Evolutionary conservation across 192 early-diverging fungal species (phyloP).

Genomic region (Podila clonocystis): DNA sequence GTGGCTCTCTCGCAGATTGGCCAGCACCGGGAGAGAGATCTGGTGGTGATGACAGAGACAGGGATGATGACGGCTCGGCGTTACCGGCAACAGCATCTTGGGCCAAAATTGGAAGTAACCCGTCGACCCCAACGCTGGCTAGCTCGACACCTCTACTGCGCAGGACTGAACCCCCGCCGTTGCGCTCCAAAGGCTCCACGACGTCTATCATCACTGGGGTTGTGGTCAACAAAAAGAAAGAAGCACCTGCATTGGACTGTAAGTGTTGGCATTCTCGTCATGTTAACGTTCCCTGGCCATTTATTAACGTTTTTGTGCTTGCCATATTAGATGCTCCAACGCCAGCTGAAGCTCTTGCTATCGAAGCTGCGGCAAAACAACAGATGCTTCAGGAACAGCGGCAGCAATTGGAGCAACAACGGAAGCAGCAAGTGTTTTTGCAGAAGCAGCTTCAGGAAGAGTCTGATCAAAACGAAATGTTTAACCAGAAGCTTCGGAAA

Average conservation of each 20-base stretch:
- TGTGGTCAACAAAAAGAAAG: constrained; percentile 43
- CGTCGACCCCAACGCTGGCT: constrained; percentile 37
- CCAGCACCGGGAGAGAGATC: constrained; percentile 44
- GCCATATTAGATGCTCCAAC: constrained; percentile 27
- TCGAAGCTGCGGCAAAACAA: constrained; percentile 46
- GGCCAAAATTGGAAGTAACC: constrained; percentile 57
- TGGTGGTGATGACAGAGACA: constrained; percentile 29
- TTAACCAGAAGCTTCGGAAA: constrained; percentile 23
- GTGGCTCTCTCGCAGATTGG: constrained; percentile 31
- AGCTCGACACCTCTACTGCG: constrained; percentile 26
- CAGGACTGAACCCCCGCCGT: constrained; percentile 43
- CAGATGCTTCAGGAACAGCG: constrained; percentile 46
- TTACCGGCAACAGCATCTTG: constrained; percentile 69
- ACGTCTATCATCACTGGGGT: constrained; percentile 45
- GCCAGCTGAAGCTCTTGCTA: constrained; percentile 42
- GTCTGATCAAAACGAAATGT: constrained; percentile 7
- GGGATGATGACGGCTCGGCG: constrained; percentile 59
- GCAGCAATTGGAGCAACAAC: constrained; percentile 25
- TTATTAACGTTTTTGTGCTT: not conserved
- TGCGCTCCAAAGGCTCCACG: constrained; percentile 43
- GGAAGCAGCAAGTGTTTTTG: constrained; percentile 15
- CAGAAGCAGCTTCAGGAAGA: constrained; percentile 30
- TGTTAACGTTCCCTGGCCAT: not conserved
- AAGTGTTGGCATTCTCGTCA: not conserved
- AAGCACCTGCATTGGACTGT: constrained; percentile 28